phyloP scores from a whole-genome alignment of 441 rosid species.

The Gossypium lobatum region DNA sequence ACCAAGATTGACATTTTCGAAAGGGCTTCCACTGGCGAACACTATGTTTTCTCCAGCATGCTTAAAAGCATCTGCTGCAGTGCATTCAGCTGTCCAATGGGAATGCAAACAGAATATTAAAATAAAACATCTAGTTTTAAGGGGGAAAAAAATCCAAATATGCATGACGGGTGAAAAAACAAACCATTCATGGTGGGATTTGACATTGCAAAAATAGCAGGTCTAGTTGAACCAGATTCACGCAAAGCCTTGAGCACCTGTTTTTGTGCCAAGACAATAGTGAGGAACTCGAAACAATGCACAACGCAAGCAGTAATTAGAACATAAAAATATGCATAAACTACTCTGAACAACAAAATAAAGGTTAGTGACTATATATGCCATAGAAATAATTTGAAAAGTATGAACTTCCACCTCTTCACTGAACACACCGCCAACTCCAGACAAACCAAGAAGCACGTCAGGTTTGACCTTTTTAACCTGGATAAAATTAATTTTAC shows the following conservation, averaged over 20 bases:
- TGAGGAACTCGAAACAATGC: constrained; percentile 6
- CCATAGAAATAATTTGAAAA: not conserved
- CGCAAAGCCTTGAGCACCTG: constrained; percentile 95
- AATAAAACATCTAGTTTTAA: constrained; percentile 13
- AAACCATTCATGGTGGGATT: constrained; percentile 96
- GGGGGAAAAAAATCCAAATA: constrained; percentile 13
- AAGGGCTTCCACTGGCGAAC: constrained; percentile 99
- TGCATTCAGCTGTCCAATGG: constrained; percentile 80
- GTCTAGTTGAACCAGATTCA: constrained; percentile 77
- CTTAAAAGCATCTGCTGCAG: constrained; percentile 93
- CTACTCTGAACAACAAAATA: not conserved
- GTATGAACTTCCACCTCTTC: constrained; percentile 53
- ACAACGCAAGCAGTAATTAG: not conserved
- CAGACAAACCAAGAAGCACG: constrained; percentile 98
- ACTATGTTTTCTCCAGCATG: constrained; percentile 85
- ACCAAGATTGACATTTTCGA: constrained; percentile 79
- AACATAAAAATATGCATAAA: not conserved
- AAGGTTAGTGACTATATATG: not conserved
- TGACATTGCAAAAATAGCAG: constrained; percentile 97
- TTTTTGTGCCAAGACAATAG: constrained; percentile 20
- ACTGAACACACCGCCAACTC: constrained; percentile 89
- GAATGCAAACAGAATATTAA: constrained; percentile 18
- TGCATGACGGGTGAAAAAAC: constrained; percentile 14
- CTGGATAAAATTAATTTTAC: constrained; percentile 35
- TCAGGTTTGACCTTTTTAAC: constrained; percentile 84